Evolutionary conservation across 331 rosid genomes (phyloP).

Genomic region (Pyrus hybrid): DNA sequence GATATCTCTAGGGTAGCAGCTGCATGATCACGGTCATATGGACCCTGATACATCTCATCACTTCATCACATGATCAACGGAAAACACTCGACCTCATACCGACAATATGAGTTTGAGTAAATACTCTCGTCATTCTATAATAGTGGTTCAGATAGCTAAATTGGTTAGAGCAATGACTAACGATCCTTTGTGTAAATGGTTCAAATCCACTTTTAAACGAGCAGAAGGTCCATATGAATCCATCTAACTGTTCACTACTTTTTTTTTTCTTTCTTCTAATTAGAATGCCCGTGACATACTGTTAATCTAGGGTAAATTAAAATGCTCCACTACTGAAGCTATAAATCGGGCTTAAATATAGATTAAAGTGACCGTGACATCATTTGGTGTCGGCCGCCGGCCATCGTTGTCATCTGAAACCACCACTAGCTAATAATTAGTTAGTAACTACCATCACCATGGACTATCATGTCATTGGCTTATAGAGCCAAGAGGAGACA

Average conservation of each 20-base stretch:
- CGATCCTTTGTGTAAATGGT: too few species aligned
- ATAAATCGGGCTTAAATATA: background rate
- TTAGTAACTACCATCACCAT: background rate
- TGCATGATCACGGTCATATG: too few species aligned
- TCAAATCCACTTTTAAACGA: too few species aligned
- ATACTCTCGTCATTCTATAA: too few species aligned
- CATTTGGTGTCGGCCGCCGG: background rate
- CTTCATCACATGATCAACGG: constrained; percentile 2
- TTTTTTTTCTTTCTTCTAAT: too few species aligned
- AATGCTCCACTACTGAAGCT: background rate
- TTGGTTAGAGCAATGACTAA: too few species aligned
- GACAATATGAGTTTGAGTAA: too few species aligned
- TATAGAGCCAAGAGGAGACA: background rate
- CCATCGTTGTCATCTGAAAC: background rate
- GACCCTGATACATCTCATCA: background rate
- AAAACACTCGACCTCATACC: background rate
- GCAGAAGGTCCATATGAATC: too few species aligned
- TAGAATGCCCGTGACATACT: too few species aligned
- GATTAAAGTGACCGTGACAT: background rate
- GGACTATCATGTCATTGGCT: background rate
- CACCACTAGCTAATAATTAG: background rate
- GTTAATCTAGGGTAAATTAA: background rate
- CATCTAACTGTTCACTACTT: background rate
- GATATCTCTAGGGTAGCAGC: too few species aligned
- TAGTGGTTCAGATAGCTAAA: too few species aligned